A percentile compares a stretch with the other conserved stretches of the same genome.
These are phyloP conservation scores for Myochromella boudieri DNA, from an alignment of 768 basidiomycete genomes.

Conservation along the genomic window DNA sequence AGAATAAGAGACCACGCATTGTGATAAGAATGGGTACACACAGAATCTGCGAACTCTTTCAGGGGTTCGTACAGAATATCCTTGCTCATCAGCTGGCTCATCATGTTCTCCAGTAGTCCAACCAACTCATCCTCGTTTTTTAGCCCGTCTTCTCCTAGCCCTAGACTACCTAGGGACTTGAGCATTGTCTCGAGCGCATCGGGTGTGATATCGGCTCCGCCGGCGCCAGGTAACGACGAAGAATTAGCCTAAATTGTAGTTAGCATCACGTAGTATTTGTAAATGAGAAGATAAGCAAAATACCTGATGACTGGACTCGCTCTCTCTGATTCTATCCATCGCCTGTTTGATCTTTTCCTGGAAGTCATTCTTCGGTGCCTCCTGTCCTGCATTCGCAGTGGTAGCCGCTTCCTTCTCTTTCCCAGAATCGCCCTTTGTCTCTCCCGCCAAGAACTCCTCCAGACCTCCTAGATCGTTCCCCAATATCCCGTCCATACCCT, in stretches of 20 bases:
- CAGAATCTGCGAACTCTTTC: conserved; percentile 75
- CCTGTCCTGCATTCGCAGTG: neutral
- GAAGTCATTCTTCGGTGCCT: conserved; percentile 43
- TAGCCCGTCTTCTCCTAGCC: conserved; percentile 30
- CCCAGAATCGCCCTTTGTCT: conserved; percentile 1
- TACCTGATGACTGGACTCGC: conserved; percentile 56
- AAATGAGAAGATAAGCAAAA: neutral
- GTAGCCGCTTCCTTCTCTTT: neutral
- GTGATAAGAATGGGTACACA: conserved; percentile 29
- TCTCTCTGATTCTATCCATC: conserved; percentile 70
- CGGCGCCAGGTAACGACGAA: conserved; percentile 16
- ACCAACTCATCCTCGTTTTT: conserved; percentile 55
- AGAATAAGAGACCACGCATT: neutral
- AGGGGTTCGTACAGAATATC: conserved; percentile 85
- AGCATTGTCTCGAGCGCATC: conserved; percentile 55
- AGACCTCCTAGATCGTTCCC: conserved; percentile 21
- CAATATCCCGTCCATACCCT: conserved; percentile 51
- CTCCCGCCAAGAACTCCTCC: conserved; percentile 16
- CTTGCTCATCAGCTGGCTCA: conserved; percentile 79
- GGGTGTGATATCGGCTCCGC: conserved; percentile 16
- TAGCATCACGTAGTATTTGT: neutral
- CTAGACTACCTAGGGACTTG: conserved; percentile 41
- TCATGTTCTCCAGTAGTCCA: conserved; percentile 75
- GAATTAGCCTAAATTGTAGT: conserved; percentile 18
- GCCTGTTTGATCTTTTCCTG: conserved; percentile 69